A percentile compares a stretch with the other conserved stretches of the same genome.
Evolutionary conservation across 768 basidiomycete species (phyloP).

Genomic region (Mycena epipterygia): DNA sequence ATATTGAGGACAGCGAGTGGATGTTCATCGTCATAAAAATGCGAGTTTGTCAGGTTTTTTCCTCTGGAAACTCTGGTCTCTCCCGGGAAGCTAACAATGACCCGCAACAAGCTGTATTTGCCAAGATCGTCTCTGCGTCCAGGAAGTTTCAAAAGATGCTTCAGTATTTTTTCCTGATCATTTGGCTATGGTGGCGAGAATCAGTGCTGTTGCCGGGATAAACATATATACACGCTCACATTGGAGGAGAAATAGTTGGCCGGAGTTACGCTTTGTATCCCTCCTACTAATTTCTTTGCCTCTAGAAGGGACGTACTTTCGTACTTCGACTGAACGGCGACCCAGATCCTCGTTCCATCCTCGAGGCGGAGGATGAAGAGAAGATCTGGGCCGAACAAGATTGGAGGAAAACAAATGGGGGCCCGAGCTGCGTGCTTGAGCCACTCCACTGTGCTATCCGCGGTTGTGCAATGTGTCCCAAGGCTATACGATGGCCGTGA

Average conservation of each 20-base stretch:
- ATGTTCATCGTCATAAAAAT: neutral
- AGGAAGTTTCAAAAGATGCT: neutral
- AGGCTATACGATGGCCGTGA: slow-evolving; percentile 1
- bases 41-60: neutral
- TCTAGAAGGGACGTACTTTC: neutral
- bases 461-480: neutral
- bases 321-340: slow-evolving; percentile 8
- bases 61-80: neutral
- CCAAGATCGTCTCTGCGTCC: neutral
- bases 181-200: no score
- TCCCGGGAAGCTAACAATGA: neutral
- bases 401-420: slow-evolving; percentile 2
- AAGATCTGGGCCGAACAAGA: neutral
- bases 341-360: neutral
- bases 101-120: neutral
- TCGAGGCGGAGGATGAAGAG: neutral
- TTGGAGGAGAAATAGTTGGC: neutral
- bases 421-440: neutral
- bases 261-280: neutral
- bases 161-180: no score
- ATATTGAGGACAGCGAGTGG: neutral
- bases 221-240: no score
- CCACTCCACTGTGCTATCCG: neutral
- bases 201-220: no score
- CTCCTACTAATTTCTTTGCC: neutral